phyloP scores from a whole-genome alignment of 192 early-diverging fungal genomes.

The Chytriomyces sp. region DNA sequence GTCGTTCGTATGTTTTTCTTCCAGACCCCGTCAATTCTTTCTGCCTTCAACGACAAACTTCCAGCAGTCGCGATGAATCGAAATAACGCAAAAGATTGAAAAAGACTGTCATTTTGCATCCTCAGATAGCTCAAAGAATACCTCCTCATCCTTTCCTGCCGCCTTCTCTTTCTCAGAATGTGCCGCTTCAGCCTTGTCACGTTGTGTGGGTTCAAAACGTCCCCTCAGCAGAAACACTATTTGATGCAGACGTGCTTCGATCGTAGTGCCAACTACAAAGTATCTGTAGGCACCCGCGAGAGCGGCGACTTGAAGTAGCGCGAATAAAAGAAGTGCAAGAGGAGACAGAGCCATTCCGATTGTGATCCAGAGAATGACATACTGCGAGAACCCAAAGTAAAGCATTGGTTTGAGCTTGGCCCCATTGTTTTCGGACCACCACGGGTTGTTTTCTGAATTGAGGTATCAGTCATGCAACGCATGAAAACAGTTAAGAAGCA shows the following conservation, averaged over 20 bases:
- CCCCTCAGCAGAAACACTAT: too few relatives aligned
- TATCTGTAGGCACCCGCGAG: not conserved
- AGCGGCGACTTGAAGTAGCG: not conserved
- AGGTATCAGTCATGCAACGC: not conserved
- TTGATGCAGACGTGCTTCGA: too few relatives aligned
- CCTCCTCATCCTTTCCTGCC: not conserved
- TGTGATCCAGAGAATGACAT: not conserved
- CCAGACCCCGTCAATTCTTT: too few relatives aligned
- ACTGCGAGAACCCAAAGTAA: not conserved
- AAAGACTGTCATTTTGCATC: too few relatives aligned
- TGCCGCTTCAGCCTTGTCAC: too few relatives aligned
- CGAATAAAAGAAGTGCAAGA: not conserved
- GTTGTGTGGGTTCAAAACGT: too few relatives aligned
- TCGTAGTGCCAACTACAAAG: not conserved
- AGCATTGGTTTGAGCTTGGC: not conserved
- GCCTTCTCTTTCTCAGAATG: not conserved
- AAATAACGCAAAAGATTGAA: too few relatives aligned
- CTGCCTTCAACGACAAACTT: too few relatives aligned
- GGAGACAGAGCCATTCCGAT: too few relatives aligned
- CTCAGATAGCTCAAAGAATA: not conserved
- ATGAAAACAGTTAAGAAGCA: not conserved
- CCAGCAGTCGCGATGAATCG: too few relatives aligned
- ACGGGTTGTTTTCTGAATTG: conserved; percentile 23
- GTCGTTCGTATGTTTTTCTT: too few relatives aligned
- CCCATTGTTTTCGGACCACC: conserved; percentile 21